Evolutionary conservation across 768 basidiomycete species (phyloP), one percentile per base, ranked within the genome.

Genomic region (Mycena vitilis): DNA sequence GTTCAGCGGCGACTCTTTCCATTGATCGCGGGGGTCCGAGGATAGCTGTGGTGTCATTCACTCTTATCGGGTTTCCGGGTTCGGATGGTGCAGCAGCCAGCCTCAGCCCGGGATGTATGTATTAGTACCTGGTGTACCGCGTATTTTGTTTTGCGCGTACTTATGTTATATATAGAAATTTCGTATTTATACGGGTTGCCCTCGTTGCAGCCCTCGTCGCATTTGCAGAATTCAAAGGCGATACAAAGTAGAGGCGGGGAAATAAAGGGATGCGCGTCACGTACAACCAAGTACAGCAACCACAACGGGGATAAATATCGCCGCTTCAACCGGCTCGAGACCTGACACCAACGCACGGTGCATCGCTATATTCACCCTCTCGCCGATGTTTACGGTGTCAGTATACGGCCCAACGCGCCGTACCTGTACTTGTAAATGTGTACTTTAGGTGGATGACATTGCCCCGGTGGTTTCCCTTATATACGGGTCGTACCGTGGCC

Each of bases 121-220:
- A 74, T 74, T 71, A 66, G 75, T 75, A 73, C 75, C 75, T 40
- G 75, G 75, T 60, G 75, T 75, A 75, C 74, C 52, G 59, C 59
- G 42, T 67, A 30, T 60, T 48, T 64, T 63, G 68, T 68, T 54
- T 49, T 58, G 61, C 25, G 53, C 63, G 64, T 66, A 70, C 51
- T 63, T 38, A 40, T 58, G 13, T 15, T 64, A 57, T 64, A 15
- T 40, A 36, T 11, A 34, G 30, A 30, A 30, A 30, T 30, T 30
- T 30, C 30, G 30, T 30, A 30, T 30, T 30, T 30, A 30, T 30
- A 2, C 5, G 30, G 30, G 30, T 30, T 30, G 30, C 5, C 30
- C 30, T 30, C 30, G 30, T 30, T 30, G 30, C 30, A 30, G 30
- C 30, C 3, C 5, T 30, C 30, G 30, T 30, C 5, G 30, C 30